phyloP scores from a whole-genome alignment of 768 basidiomycete genomes.

The Boletus bicolor region DNA sequence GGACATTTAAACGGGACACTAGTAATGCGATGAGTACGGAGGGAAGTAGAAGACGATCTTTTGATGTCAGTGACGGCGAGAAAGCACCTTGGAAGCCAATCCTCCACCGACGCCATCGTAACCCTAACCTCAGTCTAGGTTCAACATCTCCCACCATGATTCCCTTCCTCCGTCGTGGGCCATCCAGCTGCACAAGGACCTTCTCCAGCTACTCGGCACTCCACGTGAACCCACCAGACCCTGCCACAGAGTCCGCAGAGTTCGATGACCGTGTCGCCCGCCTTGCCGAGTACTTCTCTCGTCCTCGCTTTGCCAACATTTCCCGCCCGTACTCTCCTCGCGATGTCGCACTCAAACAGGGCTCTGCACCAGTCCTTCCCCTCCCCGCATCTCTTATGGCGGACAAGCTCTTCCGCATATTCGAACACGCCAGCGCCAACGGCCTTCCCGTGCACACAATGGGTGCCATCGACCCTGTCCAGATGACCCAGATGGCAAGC shows the following conservation, averaged over 20 bases:
- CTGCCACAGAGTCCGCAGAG: conserved; percentile 52
- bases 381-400: conserved; percentile 76
- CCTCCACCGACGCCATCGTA: conserved; percentile 12
- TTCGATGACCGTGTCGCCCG: conserved; percentile 62
- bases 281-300: conserved; percentile 69
- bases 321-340: conserved; percentile 79
- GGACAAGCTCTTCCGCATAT: conserved; percentile 74
- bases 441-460: conserved; percentile 81
- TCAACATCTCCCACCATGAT: conserved; percentile 34
- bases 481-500: conserved; percentile 91
- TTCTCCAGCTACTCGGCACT: conserved; percentile 39
- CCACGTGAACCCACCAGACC: conserved; percentile 56
- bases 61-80: conserved; percentile 9
- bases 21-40: conserved; percentile 25
- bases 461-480: conserved; percentile 91
- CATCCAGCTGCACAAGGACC: conserved; percentile 16
- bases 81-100: conserved; percentile 7
- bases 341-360: conserved; percentile 85
- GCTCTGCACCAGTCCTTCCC: conserved; percentile 75
- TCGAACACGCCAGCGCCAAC: conserved; percentile 59
- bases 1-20: conserved; percentile 13
- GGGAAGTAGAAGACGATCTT: conserved; percentile 12
- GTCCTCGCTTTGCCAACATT: conserved; percentile 68
- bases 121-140: conserved; percentile 36
- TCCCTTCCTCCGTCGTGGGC: conserved; percentile 8